phyloP scores from a whole-genome alignment of 2,329 filamentous ascomycete genomes.

The Cladosporium sp. region DNA sequence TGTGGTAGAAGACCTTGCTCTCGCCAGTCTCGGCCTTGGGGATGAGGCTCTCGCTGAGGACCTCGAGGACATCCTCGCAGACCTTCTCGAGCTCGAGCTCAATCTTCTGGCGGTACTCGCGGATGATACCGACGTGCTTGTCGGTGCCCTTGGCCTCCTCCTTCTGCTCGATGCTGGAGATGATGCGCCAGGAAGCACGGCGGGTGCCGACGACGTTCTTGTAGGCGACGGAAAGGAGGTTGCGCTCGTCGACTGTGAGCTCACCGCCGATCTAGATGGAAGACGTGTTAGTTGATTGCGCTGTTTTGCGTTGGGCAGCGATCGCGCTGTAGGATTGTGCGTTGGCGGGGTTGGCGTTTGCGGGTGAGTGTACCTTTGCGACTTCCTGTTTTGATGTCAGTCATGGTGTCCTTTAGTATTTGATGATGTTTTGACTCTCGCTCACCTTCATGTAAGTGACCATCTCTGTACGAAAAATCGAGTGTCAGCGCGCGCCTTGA shows the following conservation, averaged over 20 bases:
- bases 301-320: neutral
- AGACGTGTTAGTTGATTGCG: constrained; percentile 1
- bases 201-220: constrained; percentile 99
- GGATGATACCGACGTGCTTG: constrained; percentile 90
- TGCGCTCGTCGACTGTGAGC: constrained; percentile 68
- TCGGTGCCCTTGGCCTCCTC: constrained; percentile 98
- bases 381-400: constrained; percentile 66
- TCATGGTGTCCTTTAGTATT: constrained; percentile 13
- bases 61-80: constrained; percentile 95
- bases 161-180: constrained; percentile 99
- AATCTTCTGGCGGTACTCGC: constrained; percentile 97
- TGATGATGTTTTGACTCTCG: constrained; percentile 16
- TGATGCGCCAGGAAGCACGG: constrained; percentile 98
- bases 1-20: constrained; percentile 99
- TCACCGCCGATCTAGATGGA: constrained; percentile 57
- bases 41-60: constrained; percentile 88
- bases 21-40: constrained; percentile 94
- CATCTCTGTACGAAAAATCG: constrained; percentile 62
- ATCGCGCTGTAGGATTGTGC: constrained; percentile 4
- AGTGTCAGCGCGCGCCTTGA: constrained; percentile 21
- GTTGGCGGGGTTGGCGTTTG: constrained; percentile 11
- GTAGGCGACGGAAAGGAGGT: constrained; percentile 97
- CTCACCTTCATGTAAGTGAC: constrained; percentile 95
- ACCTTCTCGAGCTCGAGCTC: constrained; percentile 95
- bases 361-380: constrained; percentile 64